Base-by-base conservation (phyloP, 345 rosid species). In the Chamaenerion angustifolium region DNA sequence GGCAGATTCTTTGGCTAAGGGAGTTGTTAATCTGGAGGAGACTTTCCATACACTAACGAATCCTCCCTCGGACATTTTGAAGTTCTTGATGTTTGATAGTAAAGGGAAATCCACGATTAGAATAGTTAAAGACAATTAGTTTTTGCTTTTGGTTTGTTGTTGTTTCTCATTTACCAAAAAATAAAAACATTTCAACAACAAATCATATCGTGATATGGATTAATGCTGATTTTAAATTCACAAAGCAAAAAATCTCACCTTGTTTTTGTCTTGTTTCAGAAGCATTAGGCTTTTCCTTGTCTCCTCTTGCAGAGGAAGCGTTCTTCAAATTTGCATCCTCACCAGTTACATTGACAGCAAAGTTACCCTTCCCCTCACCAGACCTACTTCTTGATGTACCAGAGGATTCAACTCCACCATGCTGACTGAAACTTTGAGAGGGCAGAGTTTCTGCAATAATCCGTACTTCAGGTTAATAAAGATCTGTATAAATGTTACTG, bases 261-360 rank as follows among this genome's bases (percentile, higher is more conserved):
- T 81, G 86, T 64, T 75, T 90, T 31, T 69, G 77, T 67, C 98
- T 75, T 10, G 68, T 57, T 40, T 78, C 75, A 1, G 81, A 72
- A 69, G 55, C 70, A 66, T 73, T 74, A 49, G 83, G 77, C 70
- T 73, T 79, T 58, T 73, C 79, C 55, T 76, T 71, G 64, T 45
- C 58, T 60, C 59, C 73, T 60, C 57, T 80, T 44, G 63, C 18
- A 45, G 18, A 4, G 18, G 72, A 42, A 55, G 52, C 43, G 27
- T 56, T 37, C 51, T 58, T 69, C 25, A 46, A 45, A 71, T 55
- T 63, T 60, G 56, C 68, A 45, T 58, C 65, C 16, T 11, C 58
- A 47, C 14, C 60, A 66, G 64, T 63, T 62, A 40, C 43, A 43
- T 51, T 71, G 12, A 17, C 46, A 48, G 65, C 62, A 53, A 42